Conservation (phyloP, 2,329 filamentous ascomycete species). For the Colletotrichum eremochloae region DNA sequence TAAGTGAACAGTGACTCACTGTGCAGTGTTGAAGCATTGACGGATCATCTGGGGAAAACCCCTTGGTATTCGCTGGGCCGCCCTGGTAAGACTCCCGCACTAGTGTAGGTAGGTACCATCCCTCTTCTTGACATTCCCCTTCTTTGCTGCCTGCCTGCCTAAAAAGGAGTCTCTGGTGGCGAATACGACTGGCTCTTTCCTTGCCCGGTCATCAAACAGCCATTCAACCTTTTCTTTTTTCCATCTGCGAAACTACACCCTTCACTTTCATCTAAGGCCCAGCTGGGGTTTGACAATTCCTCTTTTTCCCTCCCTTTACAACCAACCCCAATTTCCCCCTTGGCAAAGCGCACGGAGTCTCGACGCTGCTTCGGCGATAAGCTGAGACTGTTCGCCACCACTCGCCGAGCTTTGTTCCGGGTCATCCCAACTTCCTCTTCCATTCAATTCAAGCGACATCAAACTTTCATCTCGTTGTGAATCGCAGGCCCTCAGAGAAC, state of each 20-base stretch:
- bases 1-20: too few species aligned
- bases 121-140: too few species aligned
- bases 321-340: slow-evolving; percentile 1
- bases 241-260: neutral
- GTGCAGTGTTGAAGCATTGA: too few species aligned
- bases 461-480: slow-evolving; percentile 23
- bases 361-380: slow-evolving; percentile 29
- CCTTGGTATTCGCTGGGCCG: too few species aligned
- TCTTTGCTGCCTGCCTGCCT: neutral
- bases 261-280: neutral
- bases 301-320: neutral
- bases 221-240: neutral
- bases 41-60: too few species aligned
- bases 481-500: neutral
- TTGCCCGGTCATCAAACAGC: neutral
- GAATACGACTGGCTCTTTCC: neutral
- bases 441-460: slow-evolving; percentile 10
- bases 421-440: slow-evolving; percentile 30
- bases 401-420: slow-evolving; percentile 37
- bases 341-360: neutral
- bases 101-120: too few species aligned
- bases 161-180: slow-evolving; percentile 18
- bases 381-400: slow-evolving; percentile 39
- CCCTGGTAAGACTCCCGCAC: too few species aligned
- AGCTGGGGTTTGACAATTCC: neutral